These are phyloP conservation scores for Phytophthora megakarya DNA, from an alignment of 352 stramenopile species.

Conservation along the genomic window DNA sequence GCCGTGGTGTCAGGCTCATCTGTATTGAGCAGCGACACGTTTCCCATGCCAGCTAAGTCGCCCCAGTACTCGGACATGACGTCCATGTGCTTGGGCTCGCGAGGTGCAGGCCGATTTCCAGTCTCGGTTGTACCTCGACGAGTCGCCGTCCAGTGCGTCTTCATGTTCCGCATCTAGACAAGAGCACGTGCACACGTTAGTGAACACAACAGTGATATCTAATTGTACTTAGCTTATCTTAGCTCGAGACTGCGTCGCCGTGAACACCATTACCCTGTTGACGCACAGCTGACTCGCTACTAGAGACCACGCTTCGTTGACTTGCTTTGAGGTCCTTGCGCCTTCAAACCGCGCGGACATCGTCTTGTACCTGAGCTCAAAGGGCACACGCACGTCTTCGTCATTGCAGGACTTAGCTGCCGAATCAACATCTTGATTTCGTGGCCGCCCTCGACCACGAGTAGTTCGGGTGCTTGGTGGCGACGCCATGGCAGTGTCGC, in stretches of 20 bases:
- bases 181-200: no score
- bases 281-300: conserved; percentile 1
- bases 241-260: not conserved
- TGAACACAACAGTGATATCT: no score
- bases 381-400: not conserved
- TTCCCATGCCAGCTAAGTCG: conserved; percentile 1
- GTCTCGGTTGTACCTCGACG: not conserved
- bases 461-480: no score
- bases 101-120: not conserved
- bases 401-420: not conserved
- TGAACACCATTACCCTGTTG: not conserved
- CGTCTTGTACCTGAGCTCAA: not conserved
- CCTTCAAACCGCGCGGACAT: not conserved
- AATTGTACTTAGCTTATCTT: not conserved
- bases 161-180: conserved; percentile 6
- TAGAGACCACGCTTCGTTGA: not conserved
- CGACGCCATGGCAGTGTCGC: no score
- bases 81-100: conserved; percentile 3
- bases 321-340: conserved; percentile 3
- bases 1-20: not conserved
- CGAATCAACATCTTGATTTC: no score
- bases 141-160: not conserved
- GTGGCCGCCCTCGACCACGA: no score
- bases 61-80: conserved; percentile 2
- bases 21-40: not conserved